These are phyloP conservation scores for Kodamaea sp. DNA, from an alignment of 1,139 yeast species.

Conservation along the genomic window DNA sequence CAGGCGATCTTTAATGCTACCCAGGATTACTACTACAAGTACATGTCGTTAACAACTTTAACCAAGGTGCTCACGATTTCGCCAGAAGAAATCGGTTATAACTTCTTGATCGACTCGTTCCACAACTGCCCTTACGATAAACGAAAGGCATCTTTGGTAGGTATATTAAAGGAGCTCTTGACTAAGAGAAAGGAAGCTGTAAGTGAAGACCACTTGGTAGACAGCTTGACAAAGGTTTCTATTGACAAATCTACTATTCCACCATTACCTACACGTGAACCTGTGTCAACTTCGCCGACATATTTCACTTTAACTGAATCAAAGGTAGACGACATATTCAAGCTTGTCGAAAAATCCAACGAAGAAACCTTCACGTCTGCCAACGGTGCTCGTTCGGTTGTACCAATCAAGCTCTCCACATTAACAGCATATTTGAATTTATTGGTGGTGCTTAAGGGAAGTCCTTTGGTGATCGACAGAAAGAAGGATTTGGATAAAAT, in stretches of 20 bases:
- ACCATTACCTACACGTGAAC: slow-evolving; percentile 20
- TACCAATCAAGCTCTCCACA: slow-evolving; percentile 37
- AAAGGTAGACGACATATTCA: slow-evolving; percentile 41
- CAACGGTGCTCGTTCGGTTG: slow-evolving; percentile 15
- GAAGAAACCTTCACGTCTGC: slow-evolving; percentile 30
- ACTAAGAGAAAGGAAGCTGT: slow-evolving; percentile 24
- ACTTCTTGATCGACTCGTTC: slow-evolving; percentile 66
- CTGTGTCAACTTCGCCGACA: slow-evolving; percentile 16
- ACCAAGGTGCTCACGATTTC: slow-evolving; percentile 56
- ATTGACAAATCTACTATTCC: slow-evolving; percentile 17
- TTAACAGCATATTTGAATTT: slow-evolving; percentile 58
- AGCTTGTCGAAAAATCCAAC: slow-evolving; percentile 35
- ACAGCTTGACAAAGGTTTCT: slow-evolving; percentile 3
- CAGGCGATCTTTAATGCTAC: slow-evolving; percentile 35
- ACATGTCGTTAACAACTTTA: slow-evolving; percentile 47
- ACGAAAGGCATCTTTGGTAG: slow-evolving; percentile 59
- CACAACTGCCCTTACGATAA: slow-evolving; percentile 66
- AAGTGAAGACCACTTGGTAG: slow-evolving; percentile 5
- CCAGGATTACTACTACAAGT: slow-evolving; percentile 15
- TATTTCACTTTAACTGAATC: slow-evolving; percentile 40
- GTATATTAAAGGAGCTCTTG: slow-evolving; percentile 67
- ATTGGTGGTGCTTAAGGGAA: slow-evolving; percentile 43
- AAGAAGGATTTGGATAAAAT: slow-evolving; percentile 24
- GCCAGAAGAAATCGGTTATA: slow-evolving; percentile 58
- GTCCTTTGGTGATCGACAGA: slow-evolving; percentile 20